phyloP scores from a whole-genome alignment of 305 asterid genomes.

The Lippia alba region DNA sequence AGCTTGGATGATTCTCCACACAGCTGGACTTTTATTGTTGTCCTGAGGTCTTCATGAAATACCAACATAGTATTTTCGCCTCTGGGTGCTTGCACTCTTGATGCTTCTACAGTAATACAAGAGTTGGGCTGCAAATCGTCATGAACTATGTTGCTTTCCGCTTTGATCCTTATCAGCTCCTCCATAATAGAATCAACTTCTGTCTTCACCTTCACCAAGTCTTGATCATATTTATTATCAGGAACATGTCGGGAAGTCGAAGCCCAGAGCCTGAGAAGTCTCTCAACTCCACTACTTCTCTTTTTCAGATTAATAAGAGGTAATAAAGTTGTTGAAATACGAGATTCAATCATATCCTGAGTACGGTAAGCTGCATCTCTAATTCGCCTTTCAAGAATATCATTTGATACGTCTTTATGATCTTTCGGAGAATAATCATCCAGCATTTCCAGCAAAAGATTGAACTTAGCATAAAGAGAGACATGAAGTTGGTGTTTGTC shows the following conservation, averaged over 20 bases:
- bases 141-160: neutral
- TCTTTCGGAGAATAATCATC: too few species aligned
- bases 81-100: neutral
- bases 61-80: neutral
- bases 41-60: neutral
- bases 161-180: too few species aligned
- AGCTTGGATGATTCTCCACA: conserved; percentile 1
- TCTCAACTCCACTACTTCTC: too few species aligned
- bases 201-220: too few species aligned
- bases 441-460: neutral
- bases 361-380: neutral
- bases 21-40: neutral
- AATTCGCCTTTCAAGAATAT: neutral
- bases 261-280: too few species aligned
- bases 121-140: neutral
- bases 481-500: too few species aligned
- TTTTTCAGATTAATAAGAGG: neutral
- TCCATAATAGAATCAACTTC: too few species aligned
- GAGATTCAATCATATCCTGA: neutral
- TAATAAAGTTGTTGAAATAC: neutral
- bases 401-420: neutral
- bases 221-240: too few species aligned
- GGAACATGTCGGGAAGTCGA: too few species aligned
- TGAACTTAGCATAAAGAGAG: neutral
- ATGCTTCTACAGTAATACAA: neutral